Evolutionary conservation across 2,329 filamentous ascomycete genomes (phyloP).

Genomic region (Zymoseptoria tritici): DNA sequence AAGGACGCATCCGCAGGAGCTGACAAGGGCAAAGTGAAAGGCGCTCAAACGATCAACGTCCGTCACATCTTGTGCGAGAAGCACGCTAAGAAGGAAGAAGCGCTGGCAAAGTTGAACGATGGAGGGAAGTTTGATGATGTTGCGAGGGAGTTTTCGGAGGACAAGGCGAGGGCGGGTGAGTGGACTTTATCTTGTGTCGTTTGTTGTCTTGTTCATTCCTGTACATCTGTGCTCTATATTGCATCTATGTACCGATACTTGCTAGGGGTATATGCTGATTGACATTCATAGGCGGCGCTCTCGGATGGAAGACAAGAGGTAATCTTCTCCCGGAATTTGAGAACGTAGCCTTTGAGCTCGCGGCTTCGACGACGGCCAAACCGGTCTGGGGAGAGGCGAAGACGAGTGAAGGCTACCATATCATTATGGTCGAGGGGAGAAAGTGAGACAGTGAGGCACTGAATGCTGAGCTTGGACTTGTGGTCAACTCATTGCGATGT

Average conservation of each 20-base stretch:
- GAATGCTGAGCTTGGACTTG: background rate
- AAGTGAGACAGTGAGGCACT: conserved; percentile 35
- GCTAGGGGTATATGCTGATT: background rate
- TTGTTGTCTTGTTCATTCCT: background rate
- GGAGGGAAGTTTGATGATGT: conserved; percentile 70
- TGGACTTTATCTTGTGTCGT: background rate
- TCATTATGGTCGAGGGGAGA: conserved; percentile 68
- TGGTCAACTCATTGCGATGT: too few species aligned
- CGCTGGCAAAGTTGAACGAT: conserved; percentile 57
- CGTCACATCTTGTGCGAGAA: conserved; percentile 73
- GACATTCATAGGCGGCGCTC: conserved; percentile 50
- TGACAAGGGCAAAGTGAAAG: conserved; percentile 38
- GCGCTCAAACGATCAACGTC: conserved; percentile 63
- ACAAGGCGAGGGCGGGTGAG: conserved; percentile 60
- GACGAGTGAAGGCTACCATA: conserved; percentile 70
- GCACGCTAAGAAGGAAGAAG: conserved; percentile 69
- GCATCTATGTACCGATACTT: too few species aligned
- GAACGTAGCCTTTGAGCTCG: conserved; percentile 62
- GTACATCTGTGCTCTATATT: too few species aligned
- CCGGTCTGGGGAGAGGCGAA: conserved; percentile 64
- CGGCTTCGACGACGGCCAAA: conserved; percentile 55
- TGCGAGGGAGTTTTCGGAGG: conserved; percentile 64
- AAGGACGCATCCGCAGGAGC: conserved; percentile 5
- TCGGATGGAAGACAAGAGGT: conserved; percentile 64
- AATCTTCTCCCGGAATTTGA: conserved; percentile 63